A percentile compares a stretch with the other conserved stretches of the same genome.
phyloP scores from a whole-genome alignment of 306 rosid species.

The Medicago truncatula region MtrunA17r5.0-ANR NC_053048.1:45301501-45302000 shows the following conservation, averaged over 20 bases:
- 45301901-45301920: not conserved
- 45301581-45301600: too few relatives aligned
- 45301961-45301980: slow-evolving; percentile 53
- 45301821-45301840: slow-evolving; percentile 24
- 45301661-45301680: too few relatives aligned
- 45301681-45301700: too few relatives aligned
- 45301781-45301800: slow-evolving; percentile 45
- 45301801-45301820: slow-evolving; percentile 85
- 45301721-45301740: too few relatives aligned
- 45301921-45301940: not conserved
- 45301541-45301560: too few relatives aligned
- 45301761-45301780: slow-evolving; percentile 13
- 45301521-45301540: too few relatives aligned
- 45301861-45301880: not conserved
- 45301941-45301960: slow-evolving; percentile 34
- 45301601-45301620: too few relatives aligned
- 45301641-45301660: too few relatives aligned
- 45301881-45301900: not conserved
- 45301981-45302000: slow-evolving; percentile 67
- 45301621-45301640: too few relatives aligned
- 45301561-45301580: too few relatives aligned
- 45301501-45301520: too few relatives aligned
- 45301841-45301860: not conserved
- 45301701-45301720: too few relatives aligned
- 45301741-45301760: slow-evolving; percentile 33